Evolutionary conservation across 192 early-diverging fungal species (phyloP).

Genomic region (Hyaloraphidium curvatum): DNA sequence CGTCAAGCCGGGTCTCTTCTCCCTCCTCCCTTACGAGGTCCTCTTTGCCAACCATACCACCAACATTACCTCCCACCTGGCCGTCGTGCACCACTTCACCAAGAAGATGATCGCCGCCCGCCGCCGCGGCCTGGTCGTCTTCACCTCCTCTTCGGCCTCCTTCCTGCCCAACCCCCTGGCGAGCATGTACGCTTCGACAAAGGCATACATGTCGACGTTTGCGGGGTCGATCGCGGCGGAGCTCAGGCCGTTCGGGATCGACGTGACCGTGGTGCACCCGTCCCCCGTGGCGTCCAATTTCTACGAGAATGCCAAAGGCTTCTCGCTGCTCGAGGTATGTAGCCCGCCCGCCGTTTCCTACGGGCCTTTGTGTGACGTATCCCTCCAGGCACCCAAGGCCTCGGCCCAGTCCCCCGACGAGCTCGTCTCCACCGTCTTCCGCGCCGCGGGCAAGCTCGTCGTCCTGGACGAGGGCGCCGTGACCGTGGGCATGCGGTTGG

Average conservation of each 20-base stretch:
- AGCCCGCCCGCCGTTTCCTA: neutral
- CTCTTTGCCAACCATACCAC: constrained; percentile 27
- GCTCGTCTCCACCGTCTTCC: constrained; percentile 15
- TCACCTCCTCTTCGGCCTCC: constrained; percentile 30
- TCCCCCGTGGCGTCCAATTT: constrained; percentile 33
- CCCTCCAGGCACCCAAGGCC: neutral
- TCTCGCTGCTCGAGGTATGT: neutral
- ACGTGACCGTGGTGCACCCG: constrained; percentile 35
- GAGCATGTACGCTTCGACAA: constrained; percentile 5
- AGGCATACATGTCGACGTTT: constrained; percentile 14
- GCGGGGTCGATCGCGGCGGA: constrained; percentile 33
- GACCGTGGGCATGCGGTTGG: constrained; percentile 23
- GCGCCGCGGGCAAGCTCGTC: constrained; percentile 27
- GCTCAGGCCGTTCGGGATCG: constrained; percentile 21
- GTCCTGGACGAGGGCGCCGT: constrained; percentile 25
- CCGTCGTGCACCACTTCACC: constrained; percentile 30
- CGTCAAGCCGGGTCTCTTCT: constrained; percentile 31
- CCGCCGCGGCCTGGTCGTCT: constrained; percentile 22
- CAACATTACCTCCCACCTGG: constrained; percentile 27
- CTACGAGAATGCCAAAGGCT: constrained; percentile 22
- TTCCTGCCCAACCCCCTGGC: constrained; percentile 31
- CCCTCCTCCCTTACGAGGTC: constrained; percentile 15
- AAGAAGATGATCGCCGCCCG: constrained; percentile 16
- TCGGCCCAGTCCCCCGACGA: neutral
- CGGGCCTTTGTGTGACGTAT: neutral